These are phyloP conservation scores for Trichosanthes cucumerina DNA, from an alignment of 306 rosid species.

Conservation along the genomic window DNA sequence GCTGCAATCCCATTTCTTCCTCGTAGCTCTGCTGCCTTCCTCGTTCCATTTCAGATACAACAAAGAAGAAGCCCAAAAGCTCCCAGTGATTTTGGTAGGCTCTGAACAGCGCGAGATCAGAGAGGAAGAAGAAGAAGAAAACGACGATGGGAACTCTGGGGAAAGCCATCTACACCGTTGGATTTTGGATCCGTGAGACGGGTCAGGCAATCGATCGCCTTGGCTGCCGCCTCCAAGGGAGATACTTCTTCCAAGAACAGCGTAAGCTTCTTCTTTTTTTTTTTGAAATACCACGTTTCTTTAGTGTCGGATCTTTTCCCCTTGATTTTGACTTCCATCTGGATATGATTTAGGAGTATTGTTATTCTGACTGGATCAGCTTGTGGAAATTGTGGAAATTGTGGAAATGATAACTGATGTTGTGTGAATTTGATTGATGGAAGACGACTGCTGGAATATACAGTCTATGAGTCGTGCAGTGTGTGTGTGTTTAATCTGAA, in stretches of 20 bases:
- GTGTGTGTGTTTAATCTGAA: not conserved
- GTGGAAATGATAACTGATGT: not conserved
- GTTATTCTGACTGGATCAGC: not conserved
- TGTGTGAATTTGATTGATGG: not conserved
- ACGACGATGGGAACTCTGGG: conserved; percentile 72
- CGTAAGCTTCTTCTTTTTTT: conserved; percentile 31
- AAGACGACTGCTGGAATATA: not conserved
- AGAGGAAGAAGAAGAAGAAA: not conserved
- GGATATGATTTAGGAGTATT: not conserved
- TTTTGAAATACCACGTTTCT: not conserved
- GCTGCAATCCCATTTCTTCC: not conserved
- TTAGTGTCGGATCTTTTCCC: not conserved
- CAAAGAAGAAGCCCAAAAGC: not conserved
- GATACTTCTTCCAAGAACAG: conserved; percentile 77
- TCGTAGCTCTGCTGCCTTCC: not conserved
- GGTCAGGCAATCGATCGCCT: conserved; percentile 96
- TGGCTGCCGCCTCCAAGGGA: conserved; percentile 89
- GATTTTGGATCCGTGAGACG: conserved; percentile 97
- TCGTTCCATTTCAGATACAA: not conserved
- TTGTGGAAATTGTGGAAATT: not conserved
- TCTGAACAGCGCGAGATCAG: not conserved
- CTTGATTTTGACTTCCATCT: not conserved
- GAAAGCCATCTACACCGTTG: conserved; percentile 76
- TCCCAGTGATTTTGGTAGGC: not conserved
- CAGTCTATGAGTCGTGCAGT: not conserved